Base-by-base conservation (phyloP, 2,329 filamentous ascomycete genomes). In the Beauveria scarabaeidicola region DNA sequence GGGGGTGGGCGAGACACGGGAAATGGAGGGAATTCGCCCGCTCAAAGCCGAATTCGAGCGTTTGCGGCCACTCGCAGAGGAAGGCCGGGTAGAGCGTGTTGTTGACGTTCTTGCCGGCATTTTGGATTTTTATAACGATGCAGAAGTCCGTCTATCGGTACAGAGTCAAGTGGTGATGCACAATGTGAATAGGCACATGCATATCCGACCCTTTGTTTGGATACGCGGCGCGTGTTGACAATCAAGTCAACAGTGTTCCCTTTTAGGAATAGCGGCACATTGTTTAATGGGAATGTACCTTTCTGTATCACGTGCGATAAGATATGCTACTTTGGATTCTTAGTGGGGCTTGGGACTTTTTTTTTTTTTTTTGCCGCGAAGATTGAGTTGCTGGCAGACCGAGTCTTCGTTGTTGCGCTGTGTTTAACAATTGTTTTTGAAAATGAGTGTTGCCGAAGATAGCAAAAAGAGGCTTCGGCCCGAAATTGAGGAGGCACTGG, bases 1-100 rank as follows among this genome's bases (percentile, higher is more conserved):
- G 43, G 89, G 87, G n/a, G 73, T 67, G 5, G 79, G 75, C 5
- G 79, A 80, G 36, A 72, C 71, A 55, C 78, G 77, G 52, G 80
- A 81, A 9, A 75, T 71, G 38, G 72, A 75, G 3, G 80, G 79
- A 17, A 74, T 69, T 64, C 78, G 75, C 53, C 76, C 68, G 61
- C 71, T 70, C 13, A 70, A 61, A 27, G 70, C 72, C 40, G 71
- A 67, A 50, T 68, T 69, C 7, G 76, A 74, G 10, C 72, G 66
- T 63, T 76, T 78, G 63, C 74, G 69, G 27, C 75, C 73, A 32
- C 68, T 70, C 50, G 73, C 71, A 46, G 75, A 72, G 56, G 79
- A 75, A 46, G 74, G 73, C 66, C 78, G 77, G 61, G 75, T 69
- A 40, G 80, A 76, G 65, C 78, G 74, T 46, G 75, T 40, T 27